Base-by-base conservation (phyloP, 768 basidiomycete species). In the Termitomyces sp. region DNA sequence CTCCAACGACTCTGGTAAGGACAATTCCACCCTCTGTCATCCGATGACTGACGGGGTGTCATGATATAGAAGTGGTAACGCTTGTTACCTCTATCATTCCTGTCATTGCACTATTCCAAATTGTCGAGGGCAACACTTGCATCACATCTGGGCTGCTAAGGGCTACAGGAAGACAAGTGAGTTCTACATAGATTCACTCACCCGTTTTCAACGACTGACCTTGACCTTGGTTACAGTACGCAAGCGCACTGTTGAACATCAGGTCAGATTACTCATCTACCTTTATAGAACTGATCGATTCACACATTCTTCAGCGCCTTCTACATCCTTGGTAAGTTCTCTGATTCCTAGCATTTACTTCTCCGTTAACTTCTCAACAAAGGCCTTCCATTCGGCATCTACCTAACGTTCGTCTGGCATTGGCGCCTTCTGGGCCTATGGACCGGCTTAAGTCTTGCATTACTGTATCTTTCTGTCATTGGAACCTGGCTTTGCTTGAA, bases 61-160 rank as follows among this genome's bases (percentile, higher is more conserved):
- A 40, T 5, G 30, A 24, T 32, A 24, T 70, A 74, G 86, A 82
- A 68, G 81, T 83, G 5, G 81, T 89, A 13, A 43, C 58, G 1
- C 68, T 85, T 8, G 87, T 91, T 12, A 84, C 90, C 0, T 70
- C 76, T 1, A 85, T 93, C 56, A 67, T 93, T 10, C 90, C 91
- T 0, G 73, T 89, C 8, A 83, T 95, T 4, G 83, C 86, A 6
- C 73, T 89, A 20, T 89, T 86, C 78, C 89, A 96, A 71, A 82
- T 95, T 3, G 87, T 94, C 55, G 96, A 98, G 64, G 91, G 86
- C 1, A 75, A 84, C 79, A 84, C 79, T 4, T 85, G 81, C 0
- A 82, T 93, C 7, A 79, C 83, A 0, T 81, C 78, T 9, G 93
- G 93, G 4, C 82, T 96, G 58, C 78, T 98, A 53, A 81, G 95